These are phyloP conservation scores for Nigrospora sphaerica DNA, from an alignment of 2,329 filamentous ascomycete species.

Conservation along the genomic window DNA sequence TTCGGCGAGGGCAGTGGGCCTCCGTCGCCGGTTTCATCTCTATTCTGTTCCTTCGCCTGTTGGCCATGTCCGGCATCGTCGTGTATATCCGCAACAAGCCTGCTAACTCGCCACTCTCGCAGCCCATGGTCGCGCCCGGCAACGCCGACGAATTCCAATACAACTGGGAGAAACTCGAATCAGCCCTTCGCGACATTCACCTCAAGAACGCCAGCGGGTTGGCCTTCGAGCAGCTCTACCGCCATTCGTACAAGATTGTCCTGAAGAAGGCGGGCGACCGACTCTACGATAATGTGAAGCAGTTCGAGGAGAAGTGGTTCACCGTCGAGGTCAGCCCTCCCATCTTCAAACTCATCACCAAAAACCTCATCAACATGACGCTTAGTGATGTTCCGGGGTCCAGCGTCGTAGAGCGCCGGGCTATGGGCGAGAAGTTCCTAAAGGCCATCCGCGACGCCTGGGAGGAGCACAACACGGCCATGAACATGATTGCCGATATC, in stretches of 20 bases:
- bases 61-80: not conserved
- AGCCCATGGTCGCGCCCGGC: conserved; percentile 25
- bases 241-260: conserved; percentile 89
- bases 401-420: conserved; percentile 70
- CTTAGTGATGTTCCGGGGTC: conserved; percentile 48
- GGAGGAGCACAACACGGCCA: conserved; percentile 84
- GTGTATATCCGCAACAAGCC: not conserved
- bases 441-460: conserved; percentile 69
- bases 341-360: conserved; percentile 65
- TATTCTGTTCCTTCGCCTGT: not conserved
- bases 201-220: conserved; percentile 82
- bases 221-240: conserved; percentile 93
- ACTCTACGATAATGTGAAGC: conserved; percentile 73
- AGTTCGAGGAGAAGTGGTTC: conserved; percentile 80
- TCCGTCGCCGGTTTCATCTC: not conserved
- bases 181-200: conserved; percentile 82
- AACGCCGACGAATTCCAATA: conserved; percentile 75
- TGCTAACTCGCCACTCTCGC: conserved; percentile 8
- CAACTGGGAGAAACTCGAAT: conserved; percentile 70
- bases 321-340: conserved; percentile 61
- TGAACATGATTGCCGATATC: conserved; percentile 95
- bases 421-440: conserved; percentile 78
- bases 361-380: conserved; percentile 55
- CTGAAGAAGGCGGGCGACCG: conserved; percentile 77
- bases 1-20: not conserved